Conservation (phyloP, 139 green algal genomes). For the Picochlorum costavermella region DNA sequence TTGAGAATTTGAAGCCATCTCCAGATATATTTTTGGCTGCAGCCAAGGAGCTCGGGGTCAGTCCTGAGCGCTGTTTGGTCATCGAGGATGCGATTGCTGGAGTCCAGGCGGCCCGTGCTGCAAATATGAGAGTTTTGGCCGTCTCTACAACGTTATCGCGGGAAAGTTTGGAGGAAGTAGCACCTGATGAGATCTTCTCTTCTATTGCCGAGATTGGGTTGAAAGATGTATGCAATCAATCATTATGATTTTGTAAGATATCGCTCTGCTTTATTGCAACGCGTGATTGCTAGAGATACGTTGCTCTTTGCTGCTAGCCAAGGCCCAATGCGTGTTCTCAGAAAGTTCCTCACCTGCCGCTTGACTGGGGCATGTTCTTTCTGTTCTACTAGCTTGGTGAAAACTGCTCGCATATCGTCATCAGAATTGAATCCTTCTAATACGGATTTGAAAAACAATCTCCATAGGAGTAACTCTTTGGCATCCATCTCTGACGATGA, state of each 20-base stretch:
- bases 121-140: constrained; percentile 51
- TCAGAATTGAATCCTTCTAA: constrained; percentile 25
- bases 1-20: constrained; percentile 49
- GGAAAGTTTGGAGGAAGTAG: constrained; percentile 23
- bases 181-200: constrained; percentile 33
- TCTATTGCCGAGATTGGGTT: constrained; percentile 40
- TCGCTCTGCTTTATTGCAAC: too few relatives aligned
- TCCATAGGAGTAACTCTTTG: constrained; percentile 40
- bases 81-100: constrained; percentile 63
- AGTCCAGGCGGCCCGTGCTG: constrained; percentile 47
- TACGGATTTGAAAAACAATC: constrained; percentile 47
- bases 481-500: constrained; percentile 28
- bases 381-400: too few relatives aligned
- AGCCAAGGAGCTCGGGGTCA: constrained; percentile 35
- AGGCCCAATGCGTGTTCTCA: too few relatives aligned
- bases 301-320: too few relatives aligned
- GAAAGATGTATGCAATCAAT: neutral
- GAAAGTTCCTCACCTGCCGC: too few relatives aligned
- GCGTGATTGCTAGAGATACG: too few relatives aligned
- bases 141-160: constrained; percentile 47
- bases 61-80: constrained; percentile 49
- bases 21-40: constrained; percentile 69
- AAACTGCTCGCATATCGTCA: too few relatives aligned
- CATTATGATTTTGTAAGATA: neutral
- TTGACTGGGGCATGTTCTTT: too few relatives aligned